Percentiles rank a stretch among this genome's conserved stretches.
Evolutionary conservation across 371 early-diverging fungal species (phyloP).

Genomic region (Saksenaea oblongispora): DNA sequence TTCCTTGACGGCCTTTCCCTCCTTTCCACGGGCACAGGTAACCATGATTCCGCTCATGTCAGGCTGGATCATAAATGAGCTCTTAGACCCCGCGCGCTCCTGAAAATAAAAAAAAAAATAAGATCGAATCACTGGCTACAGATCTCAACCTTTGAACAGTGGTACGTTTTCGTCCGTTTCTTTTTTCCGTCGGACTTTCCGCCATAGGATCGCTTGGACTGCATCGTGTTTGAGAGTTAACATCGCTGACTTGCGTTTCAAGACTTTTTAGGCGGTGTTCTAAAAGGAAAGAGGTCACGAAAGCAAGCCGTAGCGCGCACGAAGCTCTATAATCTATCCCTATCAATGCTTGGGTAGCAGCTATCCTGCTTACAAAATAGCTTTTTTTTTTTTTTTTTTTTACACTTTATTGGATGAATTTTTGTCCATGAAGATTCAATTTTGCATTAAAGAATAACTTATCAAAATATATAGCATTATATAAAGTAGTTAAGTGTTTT

Average conservation of each 20-base stretch:
- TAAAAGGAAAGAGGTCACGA: background rate
- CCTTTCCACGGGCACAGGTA: constrained; percentile 62
- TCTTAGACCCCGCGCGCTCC: constrained; percentile 19
- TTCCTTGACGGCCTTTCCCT: constrained; percentile 58
- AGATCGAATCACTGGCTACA: background rate
- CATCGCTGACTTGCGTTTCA: background rate
- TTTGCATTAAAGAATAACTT: too few relatives aligned
- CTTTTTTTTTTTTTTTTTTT: too few relatives aligned
- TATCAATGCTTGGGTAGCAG: too few relatives aligned
- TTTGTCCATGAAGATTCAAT: too few relatives aligned
- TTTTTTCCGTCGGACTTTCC: background rate
- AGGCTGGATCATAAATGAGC: constrained; percentile 53
- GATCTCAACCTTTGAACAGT: constrained; percentile 20
- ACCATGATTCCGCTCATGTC: constrained; percentile 68
- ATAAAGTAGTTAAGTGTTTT: too few relatives aligned
- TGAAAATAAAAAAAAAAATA: background rate
- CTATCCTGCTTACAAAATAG: too few relatives aligned
- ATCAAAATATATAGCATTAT: too few relatives aligned
- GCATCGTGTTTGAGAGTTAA: background rate
- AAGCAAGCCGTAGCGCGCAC: too few relatives aligned
- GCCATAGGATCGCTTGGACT: background rate
- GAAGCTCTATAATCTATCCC: too few relatives aligned
- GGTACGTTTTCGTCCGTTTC: constrained; percentile 18
- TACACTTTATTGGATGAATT: too few relatives aligned
- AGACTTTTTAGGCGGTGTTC: background rate